Base-by-base conservation (phyloP, 257 asterid species). In the Parsonsia alboflavescens region DNA sequence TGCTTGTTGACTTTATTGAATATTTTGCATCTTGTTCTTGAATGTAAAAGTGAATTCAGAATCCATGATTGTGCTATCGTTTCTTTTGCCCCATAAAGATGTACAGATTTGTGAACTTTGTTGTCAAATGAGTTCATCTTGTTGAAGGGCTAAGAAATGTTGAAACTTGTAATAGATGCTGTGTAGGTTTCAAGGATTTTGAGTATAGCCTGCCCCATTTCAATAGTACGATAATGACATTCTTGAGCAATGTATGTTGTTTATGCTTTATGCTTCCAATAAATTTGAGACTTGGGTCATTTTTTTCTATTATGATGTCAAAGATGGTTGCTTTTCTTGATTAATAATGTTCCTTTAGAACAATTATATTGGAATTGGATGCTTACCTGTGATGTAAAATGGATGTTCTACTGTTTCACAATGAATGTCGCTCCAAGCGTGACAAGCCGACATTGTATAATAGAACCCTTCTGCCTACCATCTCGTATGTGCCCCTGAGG, bases 371-470 rank as follows among this genome's bases (percentile, higher is more conserved):
- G 44, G 44, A 41, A 36, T 33, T 28, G 70, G 48, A 63, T 48
- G 36, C 24, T 64, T 73, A 63, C 39, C 30, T 72, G 11, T 62
- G 17, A 57, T 73, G 30, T 59, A 19, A 45, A 13, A 21, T 54
- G 57, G 57, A 41, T 30, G 16, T 22, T 62, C 50, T 21, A 48
- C 68, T 74, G 10, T 76, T n/a, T 72, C 0, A 59, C 80, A 94
- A 97, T 75, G 98, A 94, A 68, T 91, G 86, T 70, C 86, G 86
- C 50, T 82, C 83, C 82, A 81, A 76, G 66, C 79, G 79, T 22
- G 88, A 84, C 46, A 79, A 67, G 75, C 85, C 88, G 15, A 66
- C 76, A 6, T 41, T 81, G 68, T 84, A 81, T 68, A n/a, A n/a
- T n/a, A n/a, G n/a, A n/a, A n/a, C n/a, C n/a, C n/a, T n/a, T n/a